These are phyloP conservation scores for Boletus bicolor DNA, from an alignment of 768 basidiomycete species.

Conservation along the genomic window DNA sequence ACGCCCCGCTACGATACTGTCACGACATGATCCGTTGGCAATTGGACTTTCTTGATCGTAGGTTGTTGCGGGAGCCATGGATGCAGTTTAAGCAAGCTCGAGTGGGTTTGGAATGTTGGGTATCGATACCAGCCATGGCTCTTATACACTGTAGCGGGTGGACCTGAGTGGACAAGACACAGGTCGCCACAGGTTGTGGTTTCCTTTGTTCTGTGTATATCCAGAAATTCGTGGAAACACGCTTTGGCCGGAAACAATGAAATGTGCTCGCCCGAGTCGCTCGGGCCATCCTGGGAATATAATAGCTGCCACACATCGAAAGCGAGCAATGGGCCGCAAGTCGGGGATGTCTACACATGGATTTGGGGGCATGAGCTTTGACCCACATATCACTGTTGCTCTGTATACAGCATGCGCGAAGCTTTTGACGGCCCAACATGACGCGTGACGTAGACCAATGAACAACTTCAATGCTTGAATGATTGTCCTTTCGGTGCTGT, in stretches of 20 bases:
- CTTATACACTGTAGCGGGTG: conserved; percentile 13
- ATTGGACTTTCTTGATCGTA: conserved; percentile 3
- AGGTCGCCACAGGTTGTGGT: conserved; percentile 14
- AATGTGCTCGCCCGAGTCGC: not conserved
- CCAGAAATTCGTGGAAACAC: conserved; percentile 2
- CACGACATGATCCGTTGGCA: not conserved
- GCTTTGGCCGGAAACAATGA: conserved; percentile 18
- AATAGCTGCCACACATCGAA: not conserved
- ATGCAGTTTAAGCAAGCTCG: not conserved
- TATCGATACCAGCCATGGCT: not conserved
- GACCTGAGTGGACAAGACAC: conserved; percentile 13
- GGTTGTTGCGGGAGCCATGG: conserved; percentile 3
- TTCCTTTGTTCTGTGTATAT: conserved; percentile 15
- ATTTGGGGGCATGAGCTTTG: not conserved
- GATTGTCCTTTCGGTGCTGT: not conserved
- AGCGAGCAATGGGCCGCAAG: not conserved
- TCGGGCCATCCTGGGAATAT: not conserved
- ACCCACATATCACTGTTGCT: not conserved
- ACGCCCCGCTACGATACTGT: not conserved
- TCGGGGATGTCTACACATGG: not conserved
- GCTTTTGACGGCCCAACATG: not conserved
- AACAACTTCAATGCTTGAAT: not conserved
- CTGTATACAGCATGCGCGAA: not conserved
- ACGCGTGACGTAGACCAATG: not conserved
- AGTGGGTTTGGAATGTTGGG: not conserved